Evolutionary conservation across 2,329 filamentous ascomycete species (phyloP), one percentile per base, ranked within the genome.

Genomic region (Emydomyces testavorans): DNA sequence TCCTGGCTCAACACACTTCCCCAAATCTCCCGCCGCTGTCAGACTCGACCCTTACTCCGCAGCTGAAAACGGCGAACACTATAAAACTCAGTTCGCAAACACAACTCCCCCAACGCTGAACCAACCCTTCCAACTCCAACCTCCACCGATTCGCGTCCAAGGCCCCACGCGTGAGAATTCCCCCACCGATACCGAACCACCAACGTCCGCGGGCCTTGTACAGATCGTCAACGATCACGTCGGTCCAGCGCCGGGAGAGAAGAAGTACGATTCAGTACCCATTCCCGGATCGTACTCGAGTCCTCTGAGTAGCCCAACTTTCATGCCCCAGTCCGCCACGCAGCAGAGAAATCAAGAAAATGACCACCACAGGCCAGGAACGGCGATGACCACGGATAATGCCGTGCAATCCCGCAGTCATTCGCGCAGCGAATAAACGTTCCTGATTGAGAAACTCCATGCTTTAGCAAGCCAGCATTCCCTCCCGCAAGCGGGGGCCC

Each of bases 201-300:
- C 46, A 23, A 5, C 15, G 2, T 35, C 46, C 8, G 50, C 56
- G 35, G 52, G 56, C 47, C 62, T 64, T 10, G 60, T 65, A 42
- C 71, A 74, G 57, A 71, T 70, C 46, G 59, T 74, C 50, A 75
- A 81, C 55, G 73, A 80, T 42, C 84, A 86, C 56, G 80, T 80
- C 15, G 76, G 75, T 8, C 76, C 79, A 21, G 83, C 84, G 7
- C 80, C 84, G 0, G 84, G 88, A 40, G 90, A 95, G 73, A 79
- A 83, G 57, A 79, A 80, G 41, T 95, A 94, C 65, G 89, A 82
- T 10, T 71, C 82, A 18, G 90, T 95, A 26, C 86, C 89, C 0
- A 94, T 95, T 51, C 90, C 90, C 0, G 85, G 84, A 4, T 85
- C 88, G 0, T 95, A 95, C 62, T 71, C 75, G 5, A 70, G 66